Conservation (phyloP, 2,329 filamentous ascomycete species). For the Pseudogymnoascus sp. region DNA sequence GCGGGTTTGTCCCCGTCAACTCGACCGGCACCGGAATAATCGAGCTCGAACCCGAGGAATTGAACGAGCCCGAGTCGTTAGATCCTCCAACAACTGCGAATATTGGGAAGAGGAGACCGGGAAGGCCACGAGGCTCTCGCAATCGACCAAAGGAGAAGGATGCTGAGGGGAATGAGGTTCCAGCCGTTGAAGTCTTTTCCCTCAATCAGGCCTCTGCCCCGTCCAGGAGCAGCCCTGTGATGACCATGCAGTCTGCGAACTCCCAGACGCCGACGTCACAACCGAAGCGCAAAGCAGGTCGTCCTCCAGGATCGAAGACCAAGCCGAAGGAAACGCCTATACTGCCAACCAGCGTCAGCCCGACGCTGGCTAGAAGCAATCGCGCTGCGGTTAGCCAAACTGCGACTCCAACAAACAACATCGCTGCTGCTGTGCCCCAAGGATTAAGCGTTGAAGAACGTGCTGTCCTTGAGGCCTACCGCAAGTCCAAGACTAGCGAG, state of each 20-base stretch:
- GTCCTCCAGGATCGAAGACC: neutral
- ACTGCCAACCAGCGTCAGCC: neutral
- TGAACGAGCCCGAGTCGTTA: neutral
- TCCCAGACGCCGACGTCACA: neutral
- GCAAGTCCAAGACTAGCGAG: conserved; percentile 16
- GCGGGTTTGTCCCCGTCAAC: conserved; percentile 1
- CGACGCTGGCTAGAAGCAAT: neutral
- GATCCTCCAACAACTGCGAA: conserved; percentile 14
- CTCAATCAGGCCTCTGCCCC: neutral
- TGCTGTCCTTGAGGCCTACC: conserved; percentile 27
- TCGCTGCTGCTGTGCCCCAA: neutral
- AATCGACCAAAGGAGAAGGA: conserved; percentile 36
- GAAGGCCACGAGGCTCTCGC: conserved; percentile 45
- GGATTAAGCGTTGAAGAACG: conserved; percentile 27
- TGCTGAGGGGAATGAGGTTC: conserved; percentile 5
- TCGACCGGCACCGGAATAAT: conserved; percentile 14
- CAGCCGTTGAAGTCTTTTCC: neutral
- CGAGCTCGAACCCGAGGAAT: neutral
- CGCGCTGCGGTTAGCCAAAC: neutral
- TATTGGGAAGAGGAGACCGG: conserved; percentile 25
- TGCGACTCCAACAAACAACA: neutral
- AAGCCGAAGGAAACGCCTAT: neutral
- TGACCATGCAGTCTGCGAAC: neutral
- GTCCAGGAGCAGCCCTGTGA: neutral
- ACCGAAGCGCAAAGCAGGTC: neutral